Base-by-base conservation (phyloP, 2,329 filamentous ascomycete genomes). In the Tolypocladium capitatum region DNA sequence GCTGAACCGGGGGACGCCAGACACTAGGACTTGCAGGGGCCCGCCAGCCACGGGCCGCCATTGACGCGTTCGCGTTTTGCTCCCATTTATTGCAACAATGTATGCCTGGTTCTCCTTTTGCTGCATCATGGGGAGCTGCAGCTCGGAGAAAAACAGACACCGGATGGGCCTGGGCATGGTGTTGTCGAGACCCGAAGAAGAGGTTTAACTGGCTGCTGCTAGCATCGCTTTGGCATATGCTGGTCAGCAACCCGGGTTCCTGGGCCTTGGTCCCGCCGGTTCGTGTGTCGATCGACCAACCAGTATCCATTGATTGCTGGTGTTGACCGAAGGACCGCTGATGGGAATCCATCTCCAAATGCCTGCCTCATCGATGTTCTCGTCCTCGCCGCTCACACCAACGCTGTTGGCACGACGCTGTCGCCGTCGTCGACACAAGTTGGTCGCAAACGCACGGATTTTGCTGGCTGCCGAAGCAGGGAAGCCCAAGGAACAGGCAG, bases 1-100 rank as follows among this genome's bases (percentile, higher is more conserved):
- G 48, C 45, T 47, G 48, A 49, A 49, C 9, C 3, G 28, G 48
- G 45, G 32, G 33, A 40, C 44, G 41, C 28, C 45, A 18, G 28
- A 38, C n/a, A 10, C 43, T 13, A 16, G 27, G n/a, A 13, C 21
- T 28, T 27, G 13, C 9, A 5, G 21, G n/a, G 40, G 40, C 24
- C 9, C 21, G 18, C 31, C 20, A 16, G 24, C 4, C 13, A 5
- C 4, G 41, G 10, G n/a, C 2, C 38, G 34, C 34, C 14, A 45
- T 45, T 45, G 20, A 13, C 31, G 13, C 13, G 36, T 40, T 28
- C 38, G 38, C n/a, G n/a, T n/a, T n/a, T n/a, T n/a, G n/a, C n/a
- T n/a, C 38, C 6, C 24, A 11, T 11, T 10, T 41, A 41, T 28
- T 41, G 24, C 16, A 24, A 40, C 14, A 40, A 11, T 21, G 36